Evolutionary conservation across 345 rosid genomes (phyloP).

Genomic region (Zanthoxylum bungeanum): DNA sequence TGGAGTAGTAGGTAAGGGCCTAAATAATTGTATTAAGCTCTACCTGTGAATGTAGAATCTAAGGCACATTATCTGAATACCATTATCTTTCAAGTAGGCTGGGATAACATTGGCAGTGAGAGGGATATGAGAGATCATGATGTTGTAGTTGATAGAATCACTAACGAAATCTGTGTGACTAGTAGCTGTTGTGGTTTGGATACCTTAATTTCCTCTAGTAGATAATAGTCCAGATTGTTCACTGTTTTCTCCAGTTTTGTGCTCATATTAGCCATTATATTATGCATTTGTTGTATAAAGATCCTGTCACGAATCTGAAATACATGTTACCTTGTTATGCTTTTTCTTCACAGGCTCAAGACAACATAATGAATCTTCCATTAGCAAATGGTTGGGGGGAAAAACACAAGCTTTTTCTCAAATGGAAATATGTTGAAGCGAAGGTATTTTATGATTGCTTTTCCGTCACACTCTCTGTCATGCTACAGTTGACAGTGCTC

Average conservation of each 20-base stretch:
- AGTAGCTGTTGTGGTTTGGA: neutral
- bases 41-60: neutral
- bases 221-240: neutral
- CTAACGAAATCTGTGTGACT: neutral
- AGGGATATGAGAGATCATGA: neutral
- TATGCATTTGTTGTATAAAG: neutral
- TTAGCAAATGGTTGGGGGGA: slow-evolving; percentile 96
- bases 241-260: neutral
- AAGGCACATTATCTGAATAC: neutral
- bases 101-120: neutral
- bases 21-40: neutral
- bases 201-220: neutral
- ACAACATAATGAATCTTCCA: slow-evolving; percentile 84
- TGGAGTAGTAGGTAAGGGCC: neutral
- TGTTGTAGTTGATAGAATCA: neutral
- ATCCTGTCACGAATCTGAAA: slow-evolving; percentile 15
- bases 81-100: neutral
- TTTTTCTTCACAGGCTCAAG: slow-evolving; percentile 80
- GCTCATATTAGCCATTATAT: neutral
- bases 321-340: slow-evolving; percentile 2
- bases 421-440: slow-evolving; percentile 92
- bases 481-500: neutral
- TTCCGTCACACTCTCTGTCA: neutral
- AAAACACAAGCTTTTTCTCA: slow-evolving; percentile 76
- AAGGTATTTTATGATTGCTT: slow-evolving; percentile 47